Percentiles rank a stretch among this genome's conserved stretches.
These are phyloP conservation scores for Sclerotinia subarctica DNA, from an alignment of 2,329 filamentous ascomycete genomes.

Conservation along the genomic window DNA sequence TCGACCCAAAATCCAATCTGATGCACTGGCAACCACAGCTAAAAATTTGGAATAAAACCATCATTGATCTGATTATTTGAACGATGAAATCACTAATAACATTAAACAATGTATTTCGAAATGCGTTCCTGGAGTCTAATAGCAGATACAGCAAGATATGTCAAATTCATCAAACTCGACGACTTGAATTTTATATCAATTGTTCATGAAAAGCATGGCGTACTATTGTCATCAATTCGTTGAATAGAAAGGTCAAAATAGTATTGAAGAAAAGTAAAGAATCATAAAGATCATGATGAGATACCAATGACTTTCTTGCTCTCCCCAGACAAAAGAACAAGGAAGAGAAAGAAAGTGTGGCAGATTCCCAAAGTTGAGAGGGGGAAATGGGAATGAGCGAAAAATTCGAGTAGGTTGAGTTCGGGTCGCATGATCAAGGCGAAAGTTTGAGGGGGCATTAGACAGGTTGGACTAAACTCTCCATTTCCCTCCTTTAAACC, in stretches of 20 bases:
- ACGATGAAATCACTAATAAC: conserved; percentile 3
- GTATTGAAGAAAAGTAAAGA: neutral
- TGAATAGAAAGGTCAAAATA: neutral
- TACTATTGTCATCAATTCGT: neutral
- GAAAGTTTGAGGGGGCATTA: conserved; percentile 5
- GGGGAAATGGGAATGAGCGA: neutral
- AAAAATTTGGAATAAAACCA: neutral
- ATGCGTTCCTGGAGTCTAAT: neutral
- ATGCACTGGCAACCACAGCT: conserved; percentile 19
- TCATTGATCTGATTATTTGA: neutral
- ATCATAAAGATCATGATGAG: neutral
- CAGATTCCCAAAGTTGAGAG: neutral
- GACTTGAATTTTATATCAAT: conserved; percentile 1
- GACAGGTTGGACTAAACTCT: neutral
- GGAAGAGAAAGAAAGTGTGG: conserved; percentile 2
- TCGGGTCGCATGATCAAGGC: conserved; percentile 18
- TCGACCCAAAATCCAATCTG: neutral
- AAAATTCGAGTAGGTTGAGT: conserved; percentile 15
- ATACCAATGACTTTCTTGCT: neutral
- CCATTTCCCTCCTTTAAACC: conserved; percentile 6
- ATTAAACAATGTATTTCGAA: neutral
- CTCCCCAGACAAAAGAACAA: neutral
- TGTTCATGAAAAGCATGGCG: conserved; percentile 1
- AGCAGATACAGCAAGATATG: neutral
- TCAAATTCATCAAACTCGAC: conserved; percentile 10